Percentiles rank a stretch among this genome's conserved stretches.
These are phyloP conservation scores for Coemansia sp. DNA, from an alignment of 192 early-diverging fungal species.

Conservation along the genomic window DNA sequence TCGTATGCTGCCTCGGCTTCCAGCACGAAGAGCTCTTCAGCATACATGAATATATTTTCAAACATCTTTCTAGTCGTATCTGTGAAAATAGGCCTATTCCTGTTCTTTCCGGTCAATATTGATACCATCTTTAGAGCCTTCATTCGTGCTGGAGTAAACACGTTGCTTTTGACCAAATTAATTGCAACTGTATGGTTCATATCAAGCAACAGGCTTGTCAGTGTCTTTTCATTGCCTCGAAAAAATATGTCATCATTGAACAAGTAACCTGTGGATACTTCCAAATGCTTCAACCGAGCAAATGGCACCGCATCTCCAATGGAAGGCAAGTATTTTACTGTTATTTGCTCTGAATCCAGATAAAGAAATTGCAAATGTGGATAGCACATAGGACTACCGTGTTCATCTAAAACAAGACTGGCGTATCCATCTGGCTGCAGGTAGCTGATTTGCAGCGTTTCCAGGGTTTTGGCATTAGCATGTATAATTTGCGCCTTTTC, in stretches of 20 bases:
- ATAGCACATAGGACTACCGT: background rate
- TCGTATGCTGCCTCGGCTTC: background rate
- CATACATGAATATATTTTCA: background rate
- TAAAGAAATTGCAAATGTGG: background rate
- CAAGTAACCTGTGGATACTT: background rate
- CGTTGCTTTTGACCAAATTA: background rate
- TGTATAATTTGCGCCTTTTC: background rate
- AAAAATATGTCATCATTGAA: slow-evolving; percentile 4
- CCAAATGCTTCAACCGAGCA: background rate
- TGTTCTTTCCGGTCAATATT: background rate
- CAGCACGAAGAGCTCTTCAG: background rate
- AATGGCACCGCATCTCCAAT: background rate
- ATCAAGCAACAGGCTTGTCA: background rate
- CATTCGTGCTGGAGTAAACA: background rate
- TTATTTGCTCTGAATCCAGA: background rate
- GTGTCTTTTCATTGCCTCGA: background rate
- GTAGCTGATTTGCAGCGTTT: background rate
- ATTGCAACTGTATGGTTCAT: background rate
- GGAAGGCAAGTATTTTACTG: background rate
- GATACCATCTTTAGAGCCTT: background rate
- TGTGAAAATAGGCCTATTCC: too few species aligned
- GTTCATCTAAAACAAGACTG: background rate
- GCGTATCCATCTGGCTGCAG: background rate
- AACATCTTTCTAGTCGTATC: background rate
- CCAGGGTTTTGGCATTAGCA: background rate